Conservation (phyloP, 129 eudicot genomes). For the Tagetes erecta region DNA sequence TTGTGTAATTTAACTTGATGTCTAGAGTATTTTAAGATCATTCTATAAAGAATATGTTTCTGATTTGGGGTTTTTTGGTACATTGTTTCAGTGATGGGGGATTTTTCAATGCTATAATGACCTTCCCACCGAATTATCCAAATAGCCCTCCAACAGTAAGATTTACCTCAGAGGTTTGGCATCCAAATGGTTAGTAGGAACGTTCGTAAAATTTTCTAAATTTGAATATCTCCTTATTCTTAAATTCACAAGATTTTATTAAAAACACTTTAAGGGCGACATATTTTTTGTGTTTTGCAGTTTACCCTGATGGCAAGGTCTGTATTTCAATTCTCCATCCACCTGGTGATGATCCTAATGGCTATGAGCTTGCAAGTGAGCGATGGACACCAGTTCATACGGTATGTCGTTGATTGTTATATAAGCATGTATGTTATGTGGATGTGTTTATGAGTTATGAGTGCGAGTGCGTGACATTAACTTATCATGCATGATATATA, state of each 20-base stretch:
- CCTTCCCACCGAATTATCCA: constrained; percentile 85
- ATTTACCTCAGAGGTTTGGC: constrained; percentile 97
- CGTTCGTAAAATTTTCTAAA: neutral
- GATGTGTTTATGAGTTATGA: neutral
- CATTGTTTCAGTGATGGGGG: constrained; percentile 89
- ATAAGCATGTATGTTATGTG: neutral
- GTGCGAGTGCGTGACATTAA: neutral
- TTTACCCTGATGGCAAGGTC: constrained; percentile 92
- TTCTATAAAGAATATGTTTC: neutral
- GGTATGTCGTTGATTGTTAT: constrained; percentile 44
- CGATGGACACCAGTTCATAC: constrained; percentile 99
- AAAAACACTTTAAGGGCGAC: neutral
- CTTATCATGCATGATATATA: neutral
- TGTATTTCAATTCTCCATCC: constrained; percentile 99
- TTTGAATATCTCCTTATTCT: neutral
- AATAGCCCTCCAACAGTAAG: constrained; percentile 90
- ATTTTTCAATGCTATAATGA: constrained; percentile 93
- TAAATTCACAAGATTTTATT: neutral
- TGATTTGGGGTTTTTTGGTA: constrained; percentile 7
- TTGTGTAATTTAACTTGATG: neutral
- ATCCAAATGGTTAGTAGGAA: constrained; percentile 81
- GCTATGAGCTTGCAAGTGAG: constrained; percentile 98
- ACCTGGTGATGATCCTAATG: constrained; percentile 98
- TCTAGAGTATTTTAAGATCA: neutral
- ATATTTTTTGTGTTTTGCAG: constrained; percentile 40